phyloP scores from a whole-genome alignment of 2,329 filamentous ascomycete species.

The Camptophora hylomeconis region DNA sequence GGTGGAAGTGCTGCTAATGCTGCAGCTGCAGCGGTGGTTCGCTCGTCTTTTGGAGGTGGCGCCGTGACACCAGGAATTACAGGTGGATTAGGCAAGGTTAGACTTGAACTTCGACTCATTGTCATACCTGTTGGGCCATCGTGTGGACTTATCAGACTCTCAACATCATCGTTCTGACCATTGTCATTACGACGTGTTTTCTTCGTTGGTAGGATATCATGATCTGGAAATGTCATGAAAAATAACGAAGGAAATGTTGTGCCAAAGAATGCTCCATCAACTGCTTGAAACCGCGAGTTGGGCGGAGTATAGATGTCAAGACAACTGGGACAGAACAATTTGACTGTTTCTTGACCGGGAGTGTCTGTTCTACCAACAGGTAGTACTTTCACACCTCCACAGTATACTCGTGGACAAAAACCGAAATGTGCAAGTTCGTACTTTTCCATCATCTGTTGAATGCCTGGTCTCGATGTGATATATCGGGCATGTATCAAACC shows the following conservation, averaged over 20 bases:
- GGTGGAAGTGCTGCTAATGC: slow-evolving; percentile 23
- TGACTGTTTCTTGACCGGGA: slow-evolving; percentile 92
- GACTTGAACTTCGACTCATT: slow-evolving; percentile 15
- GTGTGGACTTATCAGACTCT: slow-evolving; percentile 16
- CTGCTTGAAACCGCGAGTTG: slow-evolving; percentile 92
- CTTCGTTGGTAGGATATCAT: slow-evolving; percentile 65
- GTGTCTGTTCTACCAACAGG: slow-evolving; percentile 91
- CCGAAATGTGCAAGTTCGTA: slow-evolving; percentile 96
- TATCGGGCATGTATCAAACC: slow-evolving; percentile 97
- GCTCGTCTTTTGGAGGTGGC: slow-evolving; percentile 22
- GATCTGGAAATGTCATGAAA: slow-evolving; percentile 95
- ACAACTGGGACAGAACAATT: slow-evolving; percentile 94
- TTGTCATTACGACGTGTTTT: slow-evolving; percentile 25
- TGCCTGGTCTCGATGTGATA: slow-evolving; percentile 89
- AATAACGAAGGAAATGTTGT: slow-evolving; percentile 95
- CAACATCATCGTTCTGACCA: slow-evolving; percentile 11
- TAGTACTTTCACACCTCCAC: slow-evolving; percentile 77
- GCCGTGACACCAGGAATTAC: slow-evolving; percentile 18
- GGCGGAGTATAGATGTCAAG: slow-evolving; percentile 95
- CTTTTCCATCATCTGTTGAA: slow-evolving; percentile 98
- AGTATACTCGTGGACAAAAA: slow-evolving; percentile 85
- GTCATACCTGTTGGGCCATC: slow-evolving; percentile 16
- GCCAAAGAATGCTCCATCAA: slow-evolving; percentile 95
- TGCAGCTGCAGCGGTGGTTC: slow-evolving; percentile 22
- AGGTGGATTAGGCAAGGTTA: slow-evolving; percentile 15